phyloP scores from a whole-genome alignment of 805 yeast species.

The Saturnispora serradocipensis region DNA sequence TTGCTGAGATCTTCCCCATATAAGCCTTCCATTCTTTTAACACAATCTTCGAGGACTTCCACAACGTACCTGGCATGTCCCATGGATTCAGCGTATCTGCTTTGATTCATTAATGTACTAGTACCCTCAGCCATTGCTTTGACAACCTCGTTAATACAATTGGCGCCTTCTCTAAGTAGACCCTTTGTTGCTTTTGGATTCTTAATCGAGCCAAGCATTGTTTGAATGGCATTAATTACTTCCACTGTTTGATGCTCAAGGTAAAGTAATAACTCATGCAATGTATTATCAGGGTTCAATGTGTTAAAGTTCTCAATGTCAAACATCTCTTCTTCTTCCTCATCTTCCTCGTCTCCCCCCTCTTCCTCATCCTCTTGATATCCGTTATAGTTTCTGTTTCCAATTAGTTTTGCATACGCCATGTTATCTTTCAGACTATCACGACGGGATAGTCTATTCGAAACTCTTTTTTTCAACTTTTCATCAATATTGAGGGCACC shows the following conservation, averaged over 20 bases:
- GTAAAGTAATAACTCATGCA: constrained; percentile 73
- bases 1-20: constrained; percentile 36
- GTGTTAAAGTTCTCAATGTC: constrained; percentile 71
- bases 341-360: constrained; percentile 14
- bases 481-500: constrained; percentile 13
- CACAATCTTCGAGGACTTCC: constrained; percentile 76
- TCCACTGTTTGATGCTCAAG: constrained; percentile 90
- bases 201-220: constrained; percentile 66
- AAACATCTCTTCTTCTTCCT: constrained; percentile 29
- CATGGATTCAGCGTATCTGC: constrained; percentile 72
- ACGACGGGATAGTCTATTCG: constrained; percentile 7
- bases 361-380: constrained; percentile 8
- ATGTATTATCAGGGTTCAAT: constrained; percentile 80
- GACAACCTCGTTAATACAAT: constrained; percentile 70
- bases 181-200: constrained; percentile 70
- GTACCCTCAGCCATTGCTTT: constrained; percentile 87
- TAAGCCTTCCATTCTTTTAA: constrained; percentile 68
- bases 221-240: constrained; percentile 83
- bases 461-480: constrained; percentile 8
- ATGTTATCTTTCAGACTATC: neutral
- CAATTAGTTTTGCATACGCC: no score
- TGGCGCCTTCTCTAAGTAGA: constrained; percentile 60
- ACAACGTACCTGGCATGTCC: constrained; percentile 92
- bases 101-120: constrained; percentile 76
- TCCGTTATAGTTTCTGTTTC: neutral